Conservation (phyloP, 495 filamentous ascomycete genomes). For the Letharia lupina region DNA sequence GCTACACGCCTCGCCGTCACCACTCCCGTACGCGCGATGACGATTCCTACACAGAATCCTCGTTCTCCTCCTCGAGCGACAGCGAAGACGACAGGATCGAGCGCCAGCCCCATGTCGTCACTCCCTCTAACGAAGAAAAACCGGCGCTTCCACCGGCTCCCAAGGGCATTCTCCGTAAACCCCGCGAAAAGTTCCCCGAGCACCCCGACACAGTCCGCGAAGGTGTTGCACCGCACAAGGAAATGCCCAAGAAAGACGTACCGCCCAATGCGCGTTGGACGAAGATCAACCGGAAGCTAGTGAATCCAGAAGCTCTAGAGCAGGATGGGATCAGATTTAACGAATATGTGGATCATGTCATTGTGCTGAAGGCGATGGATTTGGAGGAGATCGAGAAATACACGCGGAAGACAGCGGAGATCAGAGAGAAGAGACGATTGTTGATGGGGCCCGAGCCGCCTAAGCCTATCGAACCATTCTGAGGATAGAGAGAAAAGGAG, state of each 20-base stretch:
- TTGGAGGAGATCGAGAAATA: slow-evolving; percentile 53
- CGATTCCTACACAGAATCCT: slow-evolving; percentile 23
- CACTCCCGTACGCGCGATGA: slow-evolving; percentile 20
- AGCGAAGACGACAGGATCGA: slow-evolving; percentile 3
- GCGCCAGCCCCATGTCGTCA: slow-evolving; percentile 41
- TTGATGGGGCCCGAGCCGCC: slow-evolving; percentile 5
- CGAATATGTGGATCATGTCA: slow-evolving; percentile 55
- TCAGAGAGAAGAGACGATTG: slow-evolving; percentile 35
- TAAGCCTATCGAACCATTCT: neutral
- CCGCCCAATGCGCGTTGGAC: slow-evolving; percentile 63
- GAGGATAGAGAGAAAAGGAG: neutral
- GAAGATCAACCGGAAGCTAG: slow-evolving; percentile 53
- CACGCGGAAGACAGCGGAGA: slow-evolving; percentile 46
- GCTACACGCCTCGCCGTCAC: slow-evolving; percentile 21
- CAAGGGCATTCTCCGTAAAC: slow-evolving; percentile 56
- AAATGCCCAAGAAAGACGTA: slow-evolving; percentile 50
- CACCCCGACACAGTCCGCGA: slow-evolving; percentile 56
- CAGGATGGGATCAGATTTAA: slow-evolving; percentile 59
- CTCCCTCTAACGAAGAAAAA: slow-evolving; percentile 26
- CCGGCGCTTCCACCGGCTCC: slow-evolving; percentile 35
- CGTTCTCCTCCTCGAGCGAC: slow-evolving; percentile 25
- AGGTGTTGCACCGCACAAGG: slow-evolving; percentile 65
- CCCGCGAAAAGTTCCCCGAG: slow-evolving; percentile 63
- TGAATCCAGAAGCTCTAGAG: slow-evolving; percentile 59
- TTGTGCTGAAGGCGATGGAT: slow-evolving; percentile 54